phyloP scores from a whole-genome alignment of 345 rosid species.

The Eucalyptus cloeziana region DNA sequence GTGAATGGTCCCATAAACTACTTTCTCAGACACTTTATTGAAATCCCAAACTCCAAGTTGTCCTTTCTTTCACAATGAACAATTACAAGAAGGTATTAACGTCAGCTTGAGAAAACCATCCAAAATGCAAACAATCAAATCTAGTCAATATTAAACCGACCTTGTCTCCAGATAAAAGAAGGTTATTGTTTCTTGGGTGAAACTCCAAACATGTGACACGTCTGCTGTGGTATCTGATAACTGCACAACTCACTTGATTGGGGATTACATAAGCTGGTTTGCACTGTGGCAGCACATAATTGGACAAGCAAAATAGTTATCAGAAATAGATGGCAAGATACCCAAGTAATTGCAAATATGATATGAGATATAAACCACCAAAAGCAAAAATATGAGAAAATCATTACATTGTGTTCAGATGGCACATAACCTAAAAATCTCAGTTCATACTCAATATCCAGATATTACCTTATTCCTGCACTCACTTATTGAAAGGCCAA shows the following conservation, averaged over 20 bases:
- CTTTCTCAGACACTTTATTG: conserved; percentile 75
- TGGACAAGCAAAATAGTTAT: neutral
- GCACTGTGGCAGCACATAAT: conserved; percentile 25
- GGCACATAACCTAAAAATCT: neutral
- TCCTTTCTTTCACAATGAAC: conserved; percentile 61
- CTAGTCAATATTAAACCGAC: conserved; percentile 8
- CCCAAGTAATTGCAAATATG: neutral
- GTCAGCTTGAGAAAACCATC: neutral
- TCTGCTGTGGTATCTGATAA: conserved; percentile 88
- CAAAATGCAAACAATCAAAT: neutral
- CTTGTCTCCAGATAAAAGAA: conserved; percentile 95
- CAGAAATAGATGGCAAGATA: neutral
- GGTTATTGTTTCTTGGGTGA: conserved; percentile 76
- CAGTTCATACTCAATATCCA: neutral
- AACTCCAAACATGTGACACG: conserved; percentile 91
- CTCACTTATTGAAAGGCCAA: neutral
- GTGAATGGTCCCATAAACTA: conserved; percentile 77
- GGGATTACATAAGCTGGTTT: conserved; percentile 75
- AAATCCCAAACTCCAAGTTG: conserved; percentile 98
- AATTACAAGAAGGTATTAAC: neutral
- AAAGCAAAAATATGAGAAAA: neutral
- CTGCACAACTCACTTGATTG: conserved; percentile 77
- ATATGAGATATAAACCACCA: neutral
- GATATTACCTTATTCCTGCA: neutral
- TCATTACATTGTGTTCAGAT: neutral